Base-by-base conservation (phyloP, 2,329 filamentous ascomycete genomes). In the Ascochyta viciae-villosae region DNA sequence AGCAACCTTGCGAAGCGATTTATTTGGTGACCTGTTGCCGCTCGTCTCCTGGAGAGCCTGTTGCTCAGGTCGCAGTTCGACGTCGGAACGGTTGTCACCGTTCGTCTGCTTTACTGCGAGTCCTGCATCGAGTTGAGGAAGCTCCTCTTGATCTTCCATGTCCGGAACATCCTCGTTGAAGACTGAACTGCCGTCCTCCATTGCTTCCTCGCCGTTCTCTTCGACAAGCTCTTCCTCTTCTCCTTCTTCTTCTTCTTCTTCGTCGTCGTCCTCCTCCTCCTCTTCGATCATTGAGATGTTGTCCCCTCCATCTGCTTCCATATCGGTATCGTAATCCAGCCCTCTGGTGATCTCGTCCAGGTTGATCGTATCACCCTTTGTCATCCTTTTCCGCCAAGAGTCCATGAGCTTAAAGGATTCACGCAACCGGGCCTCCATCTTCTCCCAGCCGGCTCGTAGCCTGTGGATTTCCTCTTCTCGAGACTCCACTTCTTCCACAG, bases 331-430 rank as follows among this genome's bases (percentile, higher is more conserved):
- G 35, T 92, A 76, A 0, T 78, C 77, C 34, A 82, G 70, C 1
- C 90, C 89, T 81, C 87, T 86, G 71, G 86, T 87, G 35, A 83
- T 70, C 60, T 82, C 82, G 15, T 82, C 80, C 16, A 83, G 73
- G 65, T 90, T 87, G 62, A 94, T 85, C 0, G 88, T 86, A 57
- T 87, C 84, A 61, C 85, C 87, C 47, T 82, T 83, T 15, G 85
- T 86, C 85, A 96, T 92, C 38, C 91, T 85, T 72, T 87, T 89
- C 58, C 93, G 88, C 94, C 95, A 98, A 31, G 90, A 88, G 62
- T 97, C 91, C 80, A 99, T 96, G 78, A 99, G 86, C 33, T 87
- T 84, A 12, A 98, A 88, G 1, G 95, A 91, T 71, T 98, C 94
- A 62, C 87, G 88, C 92, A 95, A 96, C 47, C 92, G 86, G 22